A percentile compares a stretch with the other conserved stretches of the same genome.
Evolutionary conservation across 2,329 filamentous ascomycete species (phyloP).

Genomic region (Venturia carpophila): DNA sequence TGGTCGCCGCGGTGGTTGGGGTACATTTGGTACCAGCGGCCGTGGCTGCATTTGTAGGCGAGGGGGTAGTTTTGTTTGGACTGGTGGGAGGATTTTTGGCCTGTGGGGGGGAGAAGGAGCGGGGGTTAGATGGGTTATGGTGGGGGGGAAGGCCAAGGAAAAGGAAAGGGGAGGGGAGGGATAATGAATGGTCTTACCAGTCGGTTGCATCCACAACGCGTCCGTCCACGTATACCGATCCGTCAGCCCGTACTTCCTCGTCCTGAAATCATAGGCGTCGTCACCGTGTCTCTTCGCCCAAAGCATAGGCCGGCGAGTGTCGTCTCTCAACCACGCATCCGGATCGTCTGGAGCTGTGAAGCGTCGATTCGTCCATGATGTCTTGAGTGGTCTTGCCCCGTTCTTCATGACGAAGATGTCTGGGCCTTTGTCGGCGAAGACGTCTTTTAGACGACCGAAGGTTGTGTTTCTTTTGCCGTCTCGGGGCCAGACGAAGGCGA

Average conservation of each 20-base stretch:
- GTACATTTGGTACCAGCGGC: conserved; percentile 12
- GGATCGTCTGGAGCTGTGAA: conserved; percentile 20
- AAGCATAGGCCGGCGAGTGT: conserved; percentile 8
- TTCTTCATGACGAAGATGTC: conserved; percentile 37
- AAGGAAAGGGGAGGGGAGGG: no score
- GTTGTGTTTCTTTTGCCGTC: conserved; percentile 34
- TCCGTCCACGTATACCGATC: conserved; percentile 28
- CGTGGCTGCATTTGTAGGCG: conserved; percentile 12
- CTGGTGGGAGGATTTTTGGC: not conserved
- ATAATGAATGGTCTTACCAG: not conserved
- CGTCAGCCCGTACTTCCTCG: conserved; percentile 28
- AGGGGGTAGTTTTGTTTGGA: conserved; percentile 11
- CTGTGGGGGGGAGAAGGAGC: not conserved
- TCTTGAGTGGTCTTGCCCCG: conserved; percentile 31
- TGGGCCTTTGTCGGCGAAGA: conserved; percentile 35
- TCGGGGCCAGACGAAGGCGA: conserved; percentile 39
- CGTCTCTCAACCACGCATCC: conserved; percentile 20
- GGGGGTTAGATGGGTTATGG: not conserved
- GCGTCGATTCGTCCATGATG: conserved; percentile 10
- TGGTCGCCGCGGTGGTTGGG: conserved; percentile 4
- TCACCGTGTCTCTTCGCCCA: conserved; percentile 19
- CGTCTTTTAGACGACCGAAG: conserved; percentile 37
- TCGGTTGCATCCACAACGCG: conserved; percentile 19
- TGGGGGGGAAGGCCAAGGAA: not conserved
- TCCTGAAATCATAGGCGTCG: conserved; percentile 31